A percentile compares a stretch with the other conserved stretches of the same genome.
Evolutionary conservation across 768 basidiomycete genomes (phyloP).

Genomic region (Boletus rubescentipes): DNA sequence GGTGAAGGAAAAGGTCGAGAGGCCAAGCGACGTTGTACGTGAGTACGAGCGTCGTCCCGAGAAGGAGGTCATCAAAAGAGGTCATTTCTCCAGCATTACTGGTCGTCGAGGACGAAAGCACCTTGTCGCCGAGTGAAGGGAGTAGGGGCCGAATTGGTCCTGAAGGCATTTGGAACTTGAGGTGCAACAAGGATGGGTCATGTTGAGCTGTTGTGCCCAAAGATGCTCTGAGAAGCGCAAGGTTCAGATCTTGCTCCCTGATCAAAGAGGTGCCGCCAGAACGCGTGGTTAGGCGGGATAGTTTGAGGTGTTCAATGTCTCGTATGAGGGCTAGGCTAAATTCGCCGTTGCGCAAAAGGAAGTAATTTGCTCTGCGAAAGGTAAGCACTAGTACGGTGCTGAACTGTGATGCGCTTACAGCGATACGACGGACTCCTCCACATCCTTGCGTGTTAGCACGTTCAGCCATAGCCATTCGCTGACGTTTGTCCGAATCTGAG

Average conservation of each 20-base stretch:
- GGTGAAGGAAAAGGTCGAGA: constrained; percentile 83
- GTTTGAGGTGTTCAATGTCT: constrained; percentile 82
- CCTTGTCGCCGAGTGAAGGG: constrained; percentile 57
- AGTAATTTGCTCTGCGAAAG: constrained; percentile 72
- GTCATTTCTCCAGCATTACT: constrained; percentile 40
- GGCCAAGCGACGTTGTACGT: constrained; percentile 81
- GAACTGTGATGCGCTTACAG: constrained; percentile 50
- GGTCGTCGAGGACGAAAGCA: constrained; percentile 43
- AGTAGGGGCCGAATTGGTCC: constrained; percentile 82
- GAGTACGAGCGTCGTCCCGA: constrained; percentile 75
- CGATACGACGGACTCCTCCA: constrained; percentile 81
- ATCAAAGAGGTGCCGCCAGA: constrained; percentile 72
- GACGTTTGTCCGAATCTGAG: constrained; percentile 73
- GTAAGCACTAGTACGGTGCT: constrained; percentile 5
- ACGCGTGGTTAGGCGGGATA: constrained; percentile 70
- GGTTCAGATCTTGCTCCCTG: constrained; percentile 86
- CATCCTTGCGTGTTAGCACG: constrained; percentile 78
- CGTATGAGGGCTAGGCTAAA: constrained; percentile 81
- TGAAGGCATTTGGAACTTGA: constrained; percentile 75
- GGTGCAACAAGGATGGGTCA: constrained; percentile 69
- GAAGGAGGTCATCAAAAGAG: constrained; percentile 68
- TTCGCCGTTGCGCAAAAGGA: constrained; percentile 85
- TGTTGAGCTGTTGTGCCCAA: constrained; percentile 87
- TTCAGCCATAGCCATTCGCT: constrained; percentile 96
- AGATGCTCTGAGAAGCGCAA: constrained; percentile 83